These are phyloP conservation scores for Hortaea werneckii DNA, from an alignment of 2,329 filamentous ascomycete genomes.

Conservation along the genomic window DNA sequence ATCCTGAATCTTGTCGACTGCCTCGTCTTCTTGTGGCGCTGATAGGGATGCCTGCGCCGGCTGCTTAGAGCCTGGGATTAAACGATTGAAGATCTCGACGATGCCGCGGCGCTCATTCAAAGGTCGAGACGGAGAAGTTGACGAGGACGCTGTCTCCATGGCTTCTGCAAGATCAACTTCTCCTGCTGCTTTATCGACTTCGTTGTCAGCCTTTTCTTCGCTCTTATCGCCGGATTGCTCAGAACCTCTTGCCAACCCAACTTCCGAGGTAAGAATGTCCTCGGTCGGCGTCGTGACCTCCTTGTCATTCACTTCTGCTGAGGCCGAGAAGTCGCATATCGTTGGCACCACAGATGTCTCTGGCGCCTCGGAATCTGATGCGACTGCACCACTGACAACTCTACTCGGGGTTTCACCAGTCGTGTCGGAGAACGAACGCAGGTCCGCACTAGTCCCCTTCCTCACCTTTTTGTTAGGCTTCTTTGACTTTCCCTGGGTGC, in stretches of 20 bases:
- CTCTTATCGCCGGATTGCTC: neutral
- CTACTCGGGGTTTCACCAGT: neutral
- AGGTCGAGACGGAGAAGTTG: neutral
- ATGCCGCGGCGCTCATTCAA: neutral
- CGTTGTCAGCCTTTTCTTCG: neutral
- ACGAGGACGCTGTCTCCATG: neutral
- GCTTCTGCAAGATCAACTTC: neutral
- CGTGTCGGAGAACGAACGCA: neutral
- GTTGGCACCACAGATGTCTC: neutral
- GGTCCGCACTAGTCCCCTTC: slow-evolving; percentile 1
- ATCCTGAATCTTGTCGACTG: neutral
- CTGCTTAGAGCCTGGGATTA: neutral
- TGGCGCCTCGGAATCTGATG: neutral
- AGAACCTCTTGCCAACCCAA: neutral
- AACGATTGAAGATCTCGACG: neutral
- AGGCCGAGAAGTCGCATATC: neutral
- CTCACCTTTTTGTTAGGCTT: slow-evolving; percentile 11
- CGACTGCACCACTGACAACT: neutral
- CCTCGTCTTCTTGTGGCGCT: neutral
- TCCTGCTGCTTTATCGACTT: neutral
- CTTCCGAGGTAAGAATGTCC: neutral
- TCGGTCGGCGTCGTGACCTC: neutral
- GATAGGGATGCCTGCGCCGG: neutral
- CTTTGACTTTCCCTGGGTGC: slow-evolving; percentile 14
- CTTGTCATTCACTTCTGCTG: neutral